Evolutionary conservation across 768 basidiomycete species (phyloP), one percentile per base, ranked within the genome.

Genomic region (Paxillus involutus): DNA sequence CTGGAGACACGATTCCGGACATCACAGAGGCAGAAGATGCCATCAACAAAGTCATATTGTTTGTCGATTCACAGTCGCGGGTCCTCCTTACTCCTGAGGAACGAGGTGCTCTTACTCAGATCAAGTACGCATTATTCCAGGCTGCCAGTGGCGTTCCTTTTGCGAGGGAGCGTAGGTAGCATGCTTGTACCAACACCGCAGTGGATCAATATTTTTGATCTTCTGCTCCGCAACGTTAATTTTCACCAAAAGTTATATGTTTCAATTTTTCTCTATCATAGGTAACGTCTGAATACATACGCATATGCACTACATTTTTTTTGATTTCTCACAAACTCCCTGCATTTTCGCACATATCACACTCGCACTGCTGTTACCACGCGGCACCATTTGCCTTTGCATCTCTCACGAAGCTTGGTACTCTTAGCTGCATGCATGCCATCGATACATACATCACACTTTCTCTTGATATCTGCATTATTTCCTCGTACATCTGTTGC

Each of bases 41-140:
- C 24, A 66, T 86, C 49, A 76, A 81, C 63, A 80, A 72, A 57
- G 71, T 87, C 52, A 74, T 86, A 57, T 42, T 69, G 12, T 87
- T 77, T 56, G 64, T 85, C 56, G 80, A 85, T 63, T 68, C 73
- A 32, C 73, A 71, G 45, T 59, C 63, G 39, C 65, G 65, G 9
- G 43, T 60, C 19, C 56, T 74, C 7, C 53, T 76, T 57, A 66
- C 63, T 37, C 47, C 51, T 8, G 68, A 63, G 47, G 78, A 79
- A 59, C 76, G 75, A 43, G 66, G 66, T 47, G 64, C 64, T 26
- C 78, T 86, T 41, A 57, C 66, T 17, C 71, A 75, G 44, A 73
- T 85, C 61, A 84, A 83, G 67, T 73, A 68, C 48, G 77, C 76
- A 17, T 71, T 86, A 52, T 83, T 84, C 62, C 79, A 82, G 57